Conservation (phyloP, 2,329 filamentous ascomycete species). For the Neofusicoccum kwambonambiense region DNA sequence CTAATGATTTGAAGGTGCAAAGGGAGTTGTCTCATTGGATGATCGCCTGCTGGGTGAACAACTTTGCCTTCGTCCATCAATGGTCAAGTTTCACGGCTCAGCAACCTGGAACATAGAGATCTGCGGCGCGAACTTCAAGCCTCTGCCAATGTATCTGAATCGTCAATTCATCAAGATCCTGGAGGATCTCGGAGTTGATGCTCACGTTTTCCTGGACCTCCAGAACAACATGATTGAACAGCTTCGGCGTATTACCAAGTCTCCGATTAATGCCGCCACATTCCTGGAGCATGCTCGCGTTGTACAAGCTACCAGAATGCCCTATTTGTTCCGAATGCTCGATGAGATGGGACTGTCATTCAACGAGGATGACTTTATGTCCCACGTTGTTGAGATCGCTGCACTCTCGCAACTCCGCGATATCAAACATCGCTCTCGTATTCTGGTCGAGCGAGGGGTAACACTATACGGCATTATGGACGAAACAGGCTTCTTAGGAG, state of each 20-base stretch:
- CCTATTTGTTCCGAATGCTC: slow-evolving; percentile 61
- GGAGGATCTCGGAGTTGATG: slow-evolving; percentile 68
- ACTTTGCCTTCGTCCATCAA: slow-evolving; percentile 67
- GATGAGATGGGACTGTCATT: slow-evolving; percentile 62
- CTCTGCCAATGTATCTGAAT: slow-evolving; percentile 71
- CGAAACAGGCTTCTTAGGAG: slow-evolving; percentile 66
- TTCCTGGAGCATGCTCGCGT: slow-evolving; percentile 65
- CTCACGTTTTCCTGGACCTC: slow-evolving; percentile 60
- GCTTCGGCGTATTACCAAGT: slow-evolving; percentile 60
- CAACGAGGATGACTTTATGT: slow-evolving; percentile 66
- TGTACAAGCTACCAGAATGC: slow-evolving; percentile 60
- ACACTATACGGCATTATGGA: slow-evolving; percentile 84
- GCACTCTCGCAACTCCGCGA: slow-evolving; percentile 69
- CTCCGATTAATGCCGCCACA: slow-evolving; percentile 59
- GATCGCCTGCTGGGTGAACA: slow-evolving; percentile 55
- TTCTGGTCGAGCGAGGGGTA: slow-evolving; percentile 67
- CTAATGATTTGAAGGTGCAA: slow-evolving; percentile 52
- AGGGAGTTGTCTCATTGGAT: slow-evolving; percentile 77
- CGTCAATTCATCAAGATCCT: slow-evolving; percentile 82
- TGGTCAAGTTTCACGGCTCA: slow-evolving; percentile 66
- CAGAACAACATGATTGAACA: slow-evolving; percentile 63
- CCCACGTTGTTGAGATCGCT: slow-evolving; percentile 66
- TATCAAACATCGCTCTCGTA: slow-evolving; percentile 76
- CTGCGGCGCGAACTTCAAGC: slow-evolving; percentile 66
- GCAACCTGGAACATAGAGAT: slow-evolving; percentile 64